Conservation (phyloP, 176 grass and related monocot species). For the Avena sativa region DNA sequence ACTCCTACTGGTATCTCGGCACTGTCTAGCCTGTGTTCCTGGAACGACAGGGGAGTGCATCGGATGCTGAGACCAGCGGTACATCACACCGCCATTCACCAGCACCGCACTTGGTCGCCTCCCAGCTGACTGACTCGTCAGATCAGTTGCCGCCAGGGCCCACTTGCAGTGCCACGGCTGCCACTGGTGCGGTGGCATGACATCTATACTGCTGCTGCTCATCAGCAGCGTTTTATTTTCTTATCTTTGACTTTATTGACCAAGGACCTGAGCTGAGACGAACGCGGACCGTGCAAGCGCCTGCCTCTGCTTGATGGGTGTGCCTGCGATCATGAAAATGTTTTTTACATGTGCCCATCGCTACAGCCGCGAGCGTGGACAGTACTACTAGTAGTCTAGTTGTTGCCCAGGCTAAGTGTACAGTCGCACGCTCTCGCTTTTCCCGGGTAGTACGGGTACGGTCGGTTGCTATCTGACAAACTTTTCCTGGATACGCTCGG, state of each 20-base stretch:
- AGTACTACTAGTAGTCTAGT: no score
- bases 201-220: conserved; percentile 14
- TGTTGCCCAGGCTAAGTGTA: no score
- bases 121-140: conserved; percentile 5
- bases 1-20: not conserved
- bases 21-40: not conserved
- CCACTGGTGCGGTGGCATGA: conserved; percentile 34
- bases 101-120: conserved; percentile 8
- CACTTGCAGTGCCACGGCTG: conserved; percentile 13
- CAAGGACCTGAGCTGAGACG: not conserved
- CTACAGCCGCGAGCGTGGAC: not conserved
- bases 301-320: not conserved
- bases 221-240: conserved; percentile 21
- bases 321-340: not conserved
- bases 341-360: not conserved
- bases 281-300: not conserved
- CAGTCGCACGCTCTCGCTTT: no score
- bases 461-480: no score
- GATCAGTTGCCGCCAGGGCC: not conserved
- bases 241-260: conserved; percentile 61
- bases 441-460: no score
- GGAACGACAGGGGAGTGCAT: conserved; percentile 12
- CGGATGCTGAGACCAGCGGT: conserved; percentile 46
- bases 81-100: conserved; percentile 18
- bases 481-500: no score